Evolutionary conservation across 2,329 filamentous ascomycete species (phyloP).

Genomic region (Trichoderma koningii): DNA sequence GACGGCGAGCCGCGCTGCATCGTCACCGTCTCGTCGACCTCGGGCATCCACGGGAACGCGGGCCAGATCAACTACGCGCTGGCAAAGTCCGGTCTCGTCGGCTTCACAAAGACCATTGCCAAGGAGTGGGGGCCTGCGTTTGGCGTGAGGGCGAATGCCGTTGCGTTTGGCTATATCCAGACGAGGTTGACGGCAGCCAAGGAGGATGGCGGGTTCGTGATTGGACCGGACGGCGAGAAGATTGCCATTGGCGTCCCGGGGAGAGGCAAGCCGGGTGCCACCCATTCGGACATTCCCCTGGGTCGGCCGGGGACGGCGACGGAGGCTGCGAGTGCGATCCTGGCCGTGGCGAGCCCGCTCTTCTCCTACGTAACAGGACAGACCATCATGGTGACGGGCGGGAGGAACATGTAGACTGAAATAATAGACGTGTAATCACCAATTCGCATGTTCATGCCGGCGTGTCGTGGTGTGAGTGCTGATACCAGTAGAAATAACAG

Average conservation of each 20-base stretch:
- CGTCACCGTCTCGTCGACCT: conserved; percentile 82
- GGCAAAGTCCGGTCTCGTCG: conserved; percentile 80
- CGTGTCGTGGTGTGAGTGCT: neutral
- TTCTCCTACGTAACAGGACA: conserved; percentile 86
- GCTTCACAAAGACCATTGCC: conserved; percentile 84
- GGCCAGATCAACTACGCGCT: conserved; percentile 89
- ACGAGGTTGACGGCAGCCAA: conserved; percentile 82
- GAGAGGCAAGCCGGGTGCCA: conserved; percentile 50
- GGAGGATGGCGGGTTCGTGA: conserved; percentile 78
- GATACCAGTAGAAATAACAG: neutral
- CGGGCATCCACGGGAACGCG: conserved; percentile 81
- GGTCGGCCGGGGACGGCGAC: conserved; percentile 74
- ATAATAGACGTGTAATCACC: no score
- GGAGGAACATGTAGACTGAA: conserved; percentile 58
- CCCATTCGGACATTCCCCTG: conserved; percentile 73
- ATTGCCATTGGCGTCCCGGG: conserved; percentile 72
- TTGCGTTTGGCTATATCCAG: conserved; percentile 80
- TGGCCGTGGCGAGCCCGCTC: conserved; percentile 78
- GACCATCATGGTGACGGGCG: conserved; percentile 84
- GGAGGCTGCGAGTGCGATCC: conserved; percentile 75
- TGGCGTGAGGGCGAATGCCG: conserved; percentile 78
- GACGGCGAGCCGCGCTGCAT: conserved; percentile 78
- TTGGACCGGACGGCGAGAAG: conserved; percentile 73
- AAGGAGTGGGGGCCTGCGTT: conserved; percentile 89
- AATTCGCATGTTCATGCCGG: neutral